Conservation (phyloP, 2,329 filamentous ascomycete genomes). For the Cadophora sp. region DNA sequence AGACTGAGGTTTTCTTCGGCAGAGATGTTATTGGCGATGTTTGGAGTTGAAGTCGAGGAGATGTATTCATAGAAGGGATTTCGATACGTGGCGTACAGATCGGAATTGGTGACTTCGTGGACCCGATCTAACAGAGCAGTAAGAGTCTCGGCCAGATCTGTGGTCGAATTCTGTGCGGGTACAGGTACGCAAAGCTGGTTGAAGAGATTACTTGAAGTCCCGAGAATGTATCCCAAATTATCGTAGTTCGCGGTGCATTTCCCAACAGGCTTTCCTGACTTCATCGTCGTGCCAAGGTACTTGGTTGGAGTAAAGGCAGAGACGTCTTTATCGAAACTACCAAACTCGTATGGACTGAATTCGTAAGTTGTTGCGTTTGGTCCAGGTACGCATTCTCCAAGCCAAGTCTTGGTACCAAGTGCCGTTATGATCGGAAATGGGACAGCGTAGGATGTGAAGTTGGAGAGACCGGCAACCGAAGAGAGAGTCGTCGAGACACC, state of each 20-base stretch:
- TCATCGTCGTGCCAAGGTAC: slow-evolving; percentile 66
- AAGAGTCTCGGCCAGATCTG: slow-evolving; percentile 35
- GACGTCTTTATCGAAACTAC: slow-evolving; percentile 66
- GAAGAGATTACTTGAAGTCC: slow-evolving; percentile 53
- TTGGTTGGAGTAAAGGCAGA: slow-evolving; percentile 64
- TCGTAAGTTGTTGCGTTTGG: slow-evolving; percentile 68
- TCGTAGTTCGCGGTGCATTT: slow-evolving; percentile 56
- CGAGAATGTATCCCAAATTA: slow-evolving; percentile 55
- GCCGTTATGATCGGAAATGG: slow-evolving; percentile 55
- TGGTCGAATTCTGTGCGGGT: slow-evolving; percentile 32
- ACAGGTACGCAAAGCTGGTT: slow-evolving; percentile 36
- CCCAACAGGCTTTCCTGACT: slow-evolving; percentile 51
- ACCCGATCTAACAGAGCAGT: slow-evolving; percentile 43
- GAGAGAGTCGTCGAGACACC: slow-evolving; percentile 37
- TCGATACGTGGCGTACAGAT: slow-evolving; percentile 53
- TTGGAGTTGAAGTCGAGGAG: slow-evolving; percentile 39
- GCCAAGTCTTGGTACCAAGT: slow-evolving; percentile 46
- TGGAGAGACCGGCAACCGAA: slow-evolving; percentile 44
- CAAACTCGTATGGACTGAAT: slow-evolving; percentile 71
- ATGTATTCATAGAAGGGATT: slow-evolving; percentile 59
- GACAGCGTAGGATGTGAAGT: slow-evolving; percentile 49
- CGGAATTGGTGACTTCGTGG: slow-evolving; percentile 43
- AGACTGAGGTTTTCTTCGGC: slow-evolving; percentile 47
- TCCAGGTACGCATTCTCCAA: slow-evolving; percentile 47
- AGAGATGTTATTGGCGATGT: slow-evolving; percentile 50